phyloP scores from a whole-genome alignment of 106 monocot species.

The Dendrobium officinale region DNA sequence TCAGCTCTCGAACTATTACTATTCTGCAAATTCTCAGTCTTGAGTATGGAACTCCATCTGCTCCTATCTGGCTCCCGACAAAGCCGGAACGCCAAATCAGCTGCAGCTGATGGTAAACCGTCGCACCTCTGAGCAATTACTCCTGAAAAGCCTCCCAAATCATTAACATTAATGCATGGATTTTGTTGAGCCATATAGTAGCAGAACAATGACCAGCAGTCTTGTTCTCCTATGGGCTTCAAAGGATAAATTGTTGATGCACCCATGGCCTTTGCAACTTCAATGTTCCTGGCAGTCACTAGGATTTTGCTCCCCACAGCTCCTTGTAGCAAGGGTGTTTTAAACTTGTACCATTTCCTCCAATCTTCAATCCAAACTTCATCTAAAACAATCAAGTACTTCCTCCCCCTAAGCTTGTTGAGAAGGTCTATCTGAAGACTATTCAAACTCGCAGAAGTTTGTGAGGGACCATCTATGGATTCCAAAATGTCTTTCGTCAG shows the following conservation, averaged over 20 bases:
- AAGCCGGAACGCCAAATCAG: not conserved
- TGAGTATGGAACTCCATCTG: not conserved
- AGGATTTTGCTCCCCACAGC: not conserved
- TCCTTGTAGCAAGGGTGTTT: not conserved
- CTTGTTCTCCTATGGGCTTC: too few relatives aligned
- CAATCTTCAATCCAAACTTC: constrained; percentile 6
- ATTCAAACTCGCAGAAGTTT: not conserved
- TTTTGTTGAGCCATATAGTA: too few relatives aligned
- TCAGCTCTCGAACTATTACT: not conserved
- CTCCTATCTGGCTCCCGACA: not conserved
- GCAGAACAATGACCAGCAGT: too few relatives aligned
- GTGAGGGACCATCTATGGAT: not conserved
- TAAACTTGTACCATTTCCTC: not conserved
- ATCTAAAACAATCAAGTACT: constrained; percentile 10
- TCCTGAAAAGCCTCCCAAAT: too few relatives aligned
- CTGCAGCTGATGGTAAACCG: not conserved
- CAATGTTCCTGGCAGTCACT: too few relatives aligned
- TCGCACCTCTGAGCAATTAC: not conserved
- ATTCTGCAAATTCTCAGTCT: not conserved
- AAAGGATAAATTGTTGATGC: too few relatives aligned
- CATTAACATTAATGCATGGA: too few relatives aligned
- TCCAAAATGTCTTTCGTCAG: constrained; percentile 34
- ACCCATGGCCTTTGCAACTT: too few relatives aligned
- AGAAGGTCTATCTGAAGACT: constrained; percentile 1
- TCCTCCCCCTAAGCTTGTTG: not conserved